Evolutionary conservation across 2,329 filamentous ascomycete genomes (phyloP), one percentile per base, ranked within the genome.

Genomic region (Lachnellula suecica): DNA sequence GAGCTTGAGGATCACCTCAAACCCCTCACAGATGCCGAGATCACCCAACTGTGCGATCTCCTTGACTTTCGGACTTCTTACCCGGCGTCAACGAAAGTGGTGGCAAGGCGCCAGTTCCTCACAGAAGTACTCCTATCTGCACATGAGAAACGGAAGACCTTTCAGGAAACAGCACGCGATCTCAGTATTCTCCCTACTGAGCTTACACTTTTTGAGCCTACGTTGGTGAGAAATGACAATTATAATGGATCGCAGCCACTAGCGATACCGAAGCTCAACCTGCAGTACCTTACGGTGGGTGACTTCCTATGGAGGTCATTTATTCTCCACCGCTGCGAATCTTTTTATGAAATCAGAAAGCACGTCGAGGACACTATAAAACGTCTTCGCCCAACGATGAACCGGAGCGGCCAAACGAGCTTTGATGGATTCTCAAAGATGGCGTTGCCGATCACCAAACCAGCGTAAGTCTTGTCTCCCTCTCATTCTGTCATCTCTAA

Each of bases 221-320:
- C 84, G 23, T 81, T 96, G 48, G 72, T 92, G 51, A 83, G 91
- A 52, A 93, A 93, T 51, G 92, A 97, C 63, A 79, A 78, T 7
- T 97, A 97, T 63, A 87, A 96, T 68, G 92, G 92, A 23, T 91
- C 90, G 22, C 83, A 83, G 44, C 92, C 94, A 4, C 77, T 99
- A 52, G 90, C 94, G 2, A 84, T 99, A 40, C 94, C 94, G 2
- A 99, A 99, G 68, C 73, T 97, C 42, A 99, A 97, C 63, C 75
- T 99, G 24, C 94, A 99, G 66, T 99, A 99, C 70, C 78, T 99
- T 13, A 96, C 92, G 2, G 84, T 96, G 46, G 91, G 91, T 2
- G 94, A 99, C 70, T 99, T 99, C 63, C 74, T 99, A n/a, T 99
- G 92, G 91, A 83, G 95, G 57, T 91, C 93, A 0, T 87, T 97